Evolutionary conservation across 2,329 filamentous ascomycete genomes (phyloP), one percentile per base, ranked within the genome.

Genomic region (Pseudogymnoascus sp.): DNA sequence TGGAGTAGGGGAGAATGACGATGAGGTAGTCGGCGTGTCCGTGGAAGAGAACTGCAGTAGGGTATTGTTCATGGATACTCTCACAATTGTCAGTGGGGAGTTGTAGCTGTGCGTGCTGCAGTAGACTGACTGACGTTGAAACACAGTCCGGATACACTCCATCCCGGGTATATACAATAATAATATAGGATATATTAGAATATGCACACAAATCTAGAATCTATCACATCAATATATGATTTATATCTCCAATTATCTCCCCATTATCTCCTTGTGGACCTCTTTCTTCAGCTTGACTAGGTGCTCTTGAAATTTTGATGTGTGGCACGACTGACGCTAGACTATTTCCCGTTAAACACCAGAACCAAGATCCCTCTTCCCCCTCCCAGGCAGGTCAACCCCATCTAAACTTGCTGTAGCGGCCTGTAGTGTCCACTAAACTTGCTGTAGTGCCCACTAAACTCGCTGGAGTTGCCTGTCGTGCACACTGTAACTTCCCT

Each of bases 301-400:
- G 43, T 49, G 14, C 23, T 49, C 23, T 31, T 31, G 43, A 49
- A 49, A 49, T 49, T 49, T 49, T 49, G 43, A 49, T 49, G 43
- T 49, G 43, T 49, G 43, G 43, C 43, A 28, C 9, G 16, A 59
- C 25, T 34, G 23, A 8, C 56, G 56, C 56, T 59, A 59, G 36
- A 16, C 56, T 34, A 59, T 59, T 59, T 59, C 11, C 56, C 28
- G 56, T 59, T 59, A 59, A 49, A 8, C 31, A 37, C 36, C 28
- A 31, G 56, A 59, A 59, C 56, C 56, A 59, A 59, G 53, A 59
- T 59, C 25, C 53, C 53, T 34, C 28, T 31, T 31, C 28, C 28
- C 28, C n/a, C 25, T 21, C 38, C 36, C 21, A 28, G 21, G 23
- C 38, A 21, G 40, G 40, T 21, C 9, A 21, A 43, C 40, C 21